Percentiles rank a stretch among this genome's conserved stretches.
Conservation (phyloP, 2,329 filamentous ascomycete species). For the Magnaporthiopsis poae region DNA sequence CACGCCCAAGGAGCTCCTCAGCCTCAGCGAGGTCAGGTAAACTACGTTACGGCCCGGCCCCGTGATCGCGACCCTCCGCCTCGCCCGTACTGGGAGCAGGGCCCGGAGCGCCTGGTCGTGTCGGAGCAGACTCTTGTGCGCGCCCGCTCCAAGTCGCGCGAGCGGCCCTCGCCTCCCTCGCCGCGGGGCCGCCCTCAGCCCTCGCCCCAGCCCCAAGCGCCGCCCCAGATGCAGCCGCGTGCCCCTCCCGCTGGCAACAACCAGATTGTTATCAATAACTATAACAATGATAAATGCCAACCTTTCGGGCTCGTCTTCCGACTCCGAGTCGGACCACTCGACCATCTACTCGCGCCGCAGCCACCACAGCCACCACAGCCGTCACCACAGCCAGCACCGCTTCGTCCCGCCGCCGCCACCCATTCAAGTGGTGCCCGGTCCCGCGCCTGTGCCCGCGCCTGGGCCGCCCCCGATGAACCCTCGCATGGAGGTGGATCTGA, state of each 20-base stretch:
- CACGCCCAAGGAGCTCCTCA: conserved; percentile 5
- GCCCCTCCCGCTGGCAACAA: background rate
- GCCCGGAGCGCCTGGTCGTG: conserved; percentile 28
- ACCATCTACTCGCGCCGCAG: conserved; percentile 1
- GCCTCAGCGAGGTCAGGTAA: conserved; percentile 18
- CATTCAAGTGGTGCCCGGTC: background rate
- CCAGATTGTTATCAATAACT: conserved; percentile 46
- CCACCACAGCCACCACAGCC: conserved; percentile 3
- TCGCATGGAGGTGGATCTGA: conserved; percentile 24
- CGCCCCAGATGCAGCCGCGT: conserved; percentile 10
- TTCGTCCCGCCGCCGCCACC: background rate
- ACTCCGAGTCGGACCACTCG: conserved; percentile 25
- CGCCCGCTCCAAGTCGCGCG: conserved; percentile 33
- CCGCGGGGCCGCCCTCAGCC: conserved; percentile 24
- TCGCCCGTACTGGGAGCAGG: conserved; percentile 28
- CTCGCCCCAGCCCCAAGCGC: too few relatives aligned
- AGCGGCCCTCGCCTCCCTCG: conserved; percentile 30
- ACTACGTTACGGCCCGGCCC: conserved; percentile 33
- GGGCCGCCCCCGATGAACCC: background rate
- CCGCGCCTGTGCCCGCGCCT: background rate
- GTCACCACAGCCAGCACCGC: background rate
- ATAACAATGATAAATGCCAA: conserved; percentile 23
- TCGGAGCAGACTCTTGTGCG: conserved; percentile 39
- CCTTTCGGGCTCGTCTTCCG: conserved; percentile 28
- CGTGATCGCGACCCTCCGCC: conserved; percentile 24